Percentiles rank a stretch among this genome's conserved stretches.
These are phyloP conservation scores for Cylindrotheca fusiformis DNA, from an alignment of 108 stramenopile species.

Conservation along the genomic window DNA sequence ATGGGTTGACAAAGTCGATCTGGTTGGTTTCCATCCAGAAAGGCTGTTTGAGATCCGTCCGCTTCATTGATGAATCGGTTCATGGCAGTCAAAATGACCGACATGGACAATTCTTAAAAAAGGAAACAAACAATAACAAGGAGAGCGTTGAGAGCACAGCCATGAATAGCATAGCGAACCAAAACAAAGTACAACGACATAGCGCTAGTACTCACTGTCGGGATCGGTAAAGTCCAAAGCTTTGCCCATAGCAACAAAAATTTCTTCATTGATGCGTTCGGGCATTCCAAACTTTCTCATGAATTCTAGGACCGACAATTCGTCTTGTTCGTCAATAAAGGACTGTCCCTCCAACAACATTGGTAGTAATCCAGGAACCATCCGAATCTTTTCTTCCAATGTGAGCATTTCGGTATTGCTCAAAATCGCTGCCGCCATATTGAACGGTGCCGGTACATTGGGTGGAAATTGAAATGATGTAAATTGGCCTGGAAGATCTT, in stretches of 20 bases:
- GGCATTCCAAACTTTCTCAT: slow-evolving; percentile 96
- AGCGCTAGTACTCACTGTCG: slow-evolving; percentile 45
- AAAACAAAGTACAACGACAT: too few species aligned
- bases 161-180: too few species aligned
- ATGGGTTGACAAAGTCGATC: slow-evolving; percentile 89
- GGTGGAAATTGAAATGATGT: slow-evolving; percentile 92
- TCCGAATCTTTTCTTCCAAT: slow-evolving; percentile 78
- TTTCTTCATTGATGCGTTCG: slow-evolving; percentile 91
- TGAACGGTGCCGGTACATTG: slow-evolving; percentile 93
- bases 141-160: too few species aligned
- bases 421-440: slow-evolving; percentile 89
- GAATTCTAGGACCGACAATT: slow-evolving; percentile 85
- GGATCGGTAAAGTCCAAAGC: slow-evolving; percentile 96
- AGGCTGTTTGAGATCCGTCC: slow-evolving; percentile 94
- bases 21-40: slow-evolving; percentile 93
- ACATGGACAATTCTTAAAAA: slow-evolving; percentile 85
- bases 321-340: slow-evolving; percentile 92
- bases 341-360: slow-evolving; percentile 87
- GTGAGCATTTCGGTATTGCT: slow-evolving; percentile 94
- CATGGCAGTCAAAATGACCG: slow-evolving; percentile 92
- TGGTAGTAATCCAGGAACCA: slow-evolving; percentile 91
- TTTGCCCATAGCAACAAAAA: slow-evolving; percentile 96
- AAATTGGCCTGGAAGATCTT: slow-evolving; percentile 85
- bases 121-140: too few species aligned
- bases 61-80: slow-evolving; percentile 94